Percentiles rank a stretch among this genome's conserved stretches.
Evolutionary conservation across 176 grass and related monocot species (phyloP).

Genomic region (Carex myosuroides): DNA sequence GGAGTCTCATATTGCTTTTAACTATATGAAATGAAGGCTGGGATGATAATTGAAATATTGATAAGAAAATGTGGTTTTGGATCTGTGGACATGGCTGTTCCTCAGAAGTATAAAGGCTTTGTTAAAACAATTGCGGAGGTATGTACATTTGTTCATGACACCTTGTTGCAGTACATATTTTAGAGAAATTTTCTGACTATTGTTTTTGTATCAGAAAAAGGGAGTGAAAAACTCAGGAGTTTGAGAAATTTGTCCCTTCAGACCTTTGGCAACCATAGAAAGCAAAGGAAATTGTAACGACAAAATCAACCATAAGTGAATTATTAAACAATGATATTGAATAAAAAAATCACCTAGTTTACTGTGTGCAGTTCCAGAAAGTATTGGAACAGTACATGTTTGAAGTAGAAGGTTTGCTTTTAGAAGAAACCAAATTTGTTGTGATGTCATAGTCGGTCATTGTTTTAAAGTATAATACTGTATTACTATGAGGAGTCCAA

Average conservation of each 20-base stretch:
- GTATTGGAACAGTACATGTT: not conserved
- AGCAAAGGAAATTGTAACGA: not conserved
- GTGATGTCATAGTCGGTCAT: not conserved
- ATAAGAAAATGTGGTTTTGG: conserved; percentile 86
- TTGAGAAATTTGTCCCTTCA: not conserved
- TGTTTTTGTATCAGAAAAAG: not conserved
- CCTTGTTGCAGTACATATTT: not conserved
- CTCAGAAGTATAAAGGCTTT: conserved; percentile 67
- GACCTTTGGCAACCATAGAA: not conserved
- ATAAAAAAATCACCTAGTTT: not conserved
- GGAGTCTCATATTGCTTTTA: conserved; percentile 13
- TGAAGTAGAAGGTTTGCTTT: not conserved
- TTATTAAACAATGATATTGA: not conserved
- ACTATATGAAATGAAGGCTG: conserved; percentile 48
- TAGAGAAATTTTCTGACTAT: not conserved
- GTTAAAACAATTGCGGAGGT: conserved; percentile 64
- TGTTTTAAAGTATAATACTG: not conserved
- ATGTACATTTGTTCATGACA: not conserved
- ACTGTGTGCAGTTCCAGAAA: not conserved
- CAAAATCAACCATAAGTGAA: not conserved
- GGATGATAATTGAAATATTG: conserved; percentile 77
- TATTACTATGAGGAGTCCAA: not conserved
- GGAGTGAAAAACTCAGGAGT: not conserved
- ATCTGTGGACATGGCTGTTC: conserved; percentile 45
- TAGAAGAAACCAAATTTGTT: not conserved